Evolutionary conservation across 495 filamentous ascomycete species (phyloP), one percentile per base, ranked within the genome.

Genomic region (Penicillium parvum): DNA sequence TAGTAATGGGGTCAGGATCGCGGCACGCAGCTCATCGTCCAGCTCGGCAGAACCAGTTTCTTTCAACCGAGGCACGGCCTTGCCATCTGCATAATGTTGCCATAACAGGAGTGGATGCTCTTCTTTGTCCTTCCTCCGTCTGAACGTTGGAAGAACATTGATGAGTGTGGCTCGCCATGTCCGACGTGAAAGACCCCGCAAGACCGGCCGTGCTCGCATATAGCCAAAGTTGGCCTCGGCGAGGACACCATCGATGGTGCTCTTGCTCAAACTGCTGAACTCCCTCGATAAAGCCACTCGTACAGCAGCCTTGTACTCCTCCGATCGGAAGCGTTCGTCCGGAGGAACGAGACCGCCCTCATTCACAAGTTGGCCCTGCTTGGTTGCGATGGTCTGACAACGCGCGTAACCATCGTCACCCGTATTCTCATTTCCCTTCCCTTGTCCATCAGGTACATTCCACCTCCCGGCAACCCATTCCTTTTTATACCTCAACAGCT

Each of bases 201-300:
- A 76, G 0, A 78, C 86, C 26, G 79, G 78, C 22, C 90, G 75
- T 3, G 88, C 82, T n/a, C 81, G 77, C 3, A 79, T 74, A 55
- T 97, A 97, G 21, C 82, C 88, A 61, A 85, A 86, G 59, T 98
- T 98, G 52, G 77, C 77, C 60, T 98, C 92, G 16, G 90, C 91
- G 33, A 98, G 73, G 2, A 98, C 90, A 6, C 84, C 90, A 28
- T 86, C 82, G 50, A 97, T 83, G 3, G 88, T 80, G 32, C 88
- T 90, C 40, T 76, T 79, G 23, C 83, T 84, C 9, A 97, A 68
- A 15, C 77, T 79, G 49, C 81, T 86, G 71, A 96, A 98, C 59
- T 98, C 92, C 32, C 88, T 84, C 53, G 63, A 68, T 44, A 86
- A 61, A 7, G 66, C 57, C 21, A 55, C 50, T 58, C 79, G 83